Conservation (phyloP, 768 basidiomycete species). For the Amanita thiersii region DNA sequence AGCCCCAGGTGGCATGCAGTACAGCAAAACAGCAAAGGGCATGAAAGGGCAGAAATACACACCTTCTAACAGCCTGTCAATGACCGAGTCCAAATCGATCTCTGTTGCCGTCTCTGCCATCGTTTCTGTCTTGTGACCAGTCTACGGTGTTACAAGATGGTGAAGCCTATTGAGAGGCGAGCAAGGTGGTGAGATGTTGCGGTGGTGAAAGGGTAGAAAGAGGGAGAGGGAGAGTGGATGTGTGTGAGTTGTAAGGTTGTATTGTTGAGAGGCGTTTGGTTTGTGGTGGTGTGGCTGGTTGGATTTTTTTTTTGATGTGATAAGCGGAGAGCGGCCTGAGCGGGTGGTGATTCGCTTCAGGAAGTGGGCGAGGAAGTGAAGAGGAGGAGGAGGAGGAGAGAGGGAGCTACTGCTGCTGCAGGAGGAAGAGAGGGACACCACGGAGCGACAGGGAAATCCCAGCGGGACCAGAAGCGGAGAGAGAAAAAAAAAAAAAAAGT, state of each 20-base stretch:
- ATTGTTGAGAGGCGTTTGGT: slow-evolving; percentile 2
- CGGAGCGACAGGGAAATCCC: background rate
- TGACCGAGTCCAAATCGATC: slow-evolving; percentile 99
- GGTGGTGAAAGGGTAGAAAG: no score
- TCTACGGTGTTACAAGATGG: background rate
- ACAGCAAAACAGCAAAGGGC: background rate
- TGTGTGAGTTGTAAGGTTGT: background rate
- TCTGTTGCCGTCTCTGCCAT: slow-evolving; percentile 84
- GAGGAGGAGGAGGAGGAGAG: slow-evolving; percentile 7
- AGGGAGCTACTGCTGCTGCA: no score
- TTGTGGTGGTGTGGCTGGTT: background rate
- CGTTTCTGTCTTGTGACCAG: background rate
- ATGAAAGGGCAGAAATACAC: slow-evolving; percentile 25
- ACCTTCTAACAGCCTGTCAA: slow-evolving; percentile 98
- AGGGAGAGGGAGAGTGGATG: background rate
- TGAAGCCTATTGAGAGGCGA: background rate
- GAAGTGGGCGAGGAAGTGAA: slow-evolving; percentile 1
- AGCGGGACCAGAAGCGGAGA: background rate
- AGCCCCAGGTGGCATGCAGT: background rate
- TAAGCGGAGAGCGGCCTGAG: background rate
- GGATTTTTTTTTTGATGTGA: background rate
- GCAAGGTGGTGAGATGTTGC: background rate
- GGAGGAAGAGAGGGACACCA: slow-evolving; percentile 7
- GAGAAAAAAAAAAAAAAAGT: background rate
- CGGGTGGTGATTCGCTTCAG: slow-evolving; percentile 10